Base-by-base conservation (phyloP, 1,284 basidiomycete species). In the Wolfiporia cocos region DNA sequence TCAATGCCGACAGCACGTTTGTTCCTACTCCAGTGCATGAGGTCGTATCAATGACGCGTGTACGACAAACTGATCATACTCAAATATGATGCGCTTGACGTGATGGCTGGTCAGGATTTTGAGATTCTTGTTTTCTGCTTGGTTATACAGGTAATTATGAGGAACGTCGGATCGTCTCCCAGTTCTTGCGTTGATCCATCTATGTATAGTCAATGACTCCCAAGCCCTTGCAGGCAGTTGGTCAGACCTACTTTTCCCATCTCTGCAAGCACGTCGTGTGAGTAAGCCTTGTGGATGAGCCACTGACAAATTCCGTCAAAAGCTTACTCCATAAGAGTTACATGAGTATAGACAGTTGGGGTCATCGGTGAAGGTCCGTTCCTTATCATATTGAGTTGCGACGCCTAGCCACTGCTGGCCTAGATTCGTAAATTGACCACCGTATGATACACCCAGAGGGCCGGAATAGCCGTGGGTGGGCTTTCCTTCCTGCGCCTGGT, bases 81-180 rank as follows among this genome's bases (percentile, higher is more conserved):
- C 26, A 36, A 64, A 53, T 21, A 55, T 45, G 3, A 63, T 44
- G 7, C 55, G 49, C 42, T 59, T 58, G 7, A 61, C 62, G 6
- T 48, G 46, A 15, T 51, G 45, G 6, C 59, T 56, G 0, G 55
- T 52, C 1, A 54, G 29, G 21, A 62, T 41, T 23, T 52, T 47
- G 3, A 63, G 49, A 34, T 54, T 52, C 4, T 44, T 47, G 21
- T 49, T 47, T 20, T 52, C 37, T 5, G 37, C 21, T 3, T 75
- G 68, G 22, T 71, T 73, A 51, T 82, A 83, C 12, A 83, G 58
- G 47, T 74, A 80, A 48, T 69, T 45, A 48, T 81, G 77, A 2
- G 81, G 69, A 3, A 71, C 54, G 51, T 83, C 79, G 0, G 72
- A 81, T 61, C 59, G 7, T 49, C 49, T 7, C 24, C 81, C 81